Evolutionary conservation across 768 basidiomycete species (phyloP).

Genomic region (Phlegmacium glaucopus): DNA sequence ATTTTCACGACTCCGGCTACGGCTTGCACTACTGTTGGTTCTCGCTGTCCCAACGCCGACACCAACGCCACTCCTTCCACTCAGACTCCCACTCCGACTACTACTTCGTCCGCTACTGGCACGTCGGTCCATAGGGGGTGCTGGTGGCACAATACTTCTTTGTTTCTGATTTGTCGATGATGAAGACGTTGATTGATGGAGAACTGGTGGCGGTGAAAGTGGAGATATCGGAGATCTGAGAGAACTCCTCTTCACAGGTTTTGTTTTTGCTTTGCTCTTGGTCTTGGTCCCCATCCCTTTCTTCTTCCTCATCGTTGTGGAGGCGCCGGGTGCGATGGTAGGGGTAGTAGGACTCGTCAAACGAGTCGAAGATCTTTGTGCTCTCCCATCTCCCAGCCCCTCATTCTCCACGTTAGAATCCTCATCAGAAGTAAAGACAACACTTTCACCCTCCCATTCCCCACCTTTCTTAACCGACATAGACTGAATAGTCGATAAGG

Average conservation of each 20-base stretch:
- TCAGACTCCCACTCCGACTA: constrained; percentile 12
- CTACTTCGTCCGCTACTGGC: constrained; percentile 4
- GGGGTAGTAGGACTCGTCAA: too few relatives aligned
- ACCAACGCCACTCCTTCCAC: constrained; percentile 11
- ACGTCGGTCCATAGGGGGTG: not conserved
- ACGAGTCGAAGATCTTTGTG: too few relatives aligned
- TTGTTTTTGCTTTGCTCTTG: not conserved
- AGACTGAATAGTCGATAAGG: constrained; percentile 14
- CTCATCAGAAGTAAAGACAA: constrained; percentile 1
- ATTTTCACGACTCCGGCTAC: not conserved
- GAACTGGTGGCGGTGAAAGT: not conserved
- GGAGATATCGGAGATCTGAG: not conserved
- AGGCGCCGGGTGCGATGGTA: not conserved
- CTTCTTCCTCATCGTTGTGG: constrained; percentile 6
- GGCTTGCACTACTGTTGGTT: not conserved
- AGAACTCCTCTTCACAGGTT: too few relatives aligned
- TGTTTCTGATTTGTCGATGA: not conserved
- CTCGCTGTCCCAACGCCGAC: constrained; percentile 9
- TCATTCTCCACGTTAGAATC: not conserved
- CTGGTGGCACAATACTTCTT: not conserved
- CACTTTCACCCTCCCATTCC: constrained; percentile 1
- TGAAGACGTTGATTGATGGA: not conserved
- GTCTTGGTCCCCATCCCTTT: constrained; percentile 1
- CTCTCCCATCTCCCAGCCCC: too few relatives aligned
- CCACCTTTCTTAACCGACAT: constrained; percentile 6